Evolutionary conservation across 805 yeast genomes (phyloP).

Genomic region (Kregervanrija pseudodelftensis): DNA sequence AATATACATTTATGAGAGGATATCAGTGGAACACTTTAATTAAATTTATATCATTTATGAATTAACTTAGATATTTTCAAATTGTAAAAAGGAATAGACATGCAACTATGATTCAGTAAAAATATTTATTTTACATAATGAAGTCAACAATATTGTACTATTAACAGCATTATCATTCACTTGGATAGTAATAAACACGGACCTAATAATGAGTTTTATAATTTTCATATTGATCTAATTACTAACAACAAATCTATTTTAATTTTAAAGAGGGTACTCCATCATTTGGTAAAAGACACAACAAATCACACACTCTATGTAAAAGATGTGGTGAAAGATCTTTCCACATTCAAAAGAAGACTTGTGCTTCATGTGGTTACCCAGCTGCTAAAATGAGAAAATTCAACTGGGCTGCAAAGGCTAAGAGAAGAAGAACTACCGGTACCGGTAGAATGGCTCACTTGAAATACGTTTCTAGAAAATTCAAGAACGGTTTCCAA

Average conservation of each 20-base stretch:
- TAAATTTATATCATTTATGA: too few relatives aligned
- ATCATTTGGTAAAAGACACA: constrained; percentile 99
- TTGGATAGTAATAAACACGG: too few relatives aligned
- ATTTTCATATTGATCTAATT: constrained; percentile 8
- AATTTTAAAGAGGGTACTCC: constrained; percentile 88
- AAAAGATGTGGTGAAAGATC: constrained; percentile 99
- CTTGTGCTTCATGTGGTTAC: constrained; percentile 98
- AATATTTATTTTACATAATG: too few relatives aligned
- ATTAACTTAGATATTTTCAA: too few relatives aligned
- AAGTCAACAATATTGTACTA: too few relatives aligned
- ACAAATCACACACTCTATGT: constrained; percentile 99
- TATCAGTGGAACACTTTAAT: too few relatives aligned
- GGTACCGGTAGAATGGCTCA: constrained; percentile 99
- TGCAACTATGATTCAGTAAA: too few relatives aligned
- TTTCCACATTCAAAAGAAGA: constrained; percentile 98
- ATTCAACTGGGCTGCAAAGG: constrained; percentile 99
- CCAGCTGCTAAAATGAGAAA: constrained; percentile 99
- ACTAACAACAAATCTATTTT: constrained; percentile 24
- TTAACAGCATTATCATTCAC: too few relatives aligned
- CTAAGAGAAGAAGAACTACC: constrained; percentile 99
- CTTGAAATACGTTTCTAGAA: constrained; percentile 95
- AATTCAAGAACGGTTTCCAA: constrained; percentile 99
- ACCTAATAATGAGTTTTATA: too few relatives aligned
- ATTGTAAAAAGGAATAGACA: too few relatives aligned
- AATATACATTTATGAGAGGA: too few relatives aligned